Percentiles rank a stretch among this genome's conserved stretches.
Conservation (phyloP, 2,329 filamentous ascomycete genomes). For the Phoma sp. region DNA sequence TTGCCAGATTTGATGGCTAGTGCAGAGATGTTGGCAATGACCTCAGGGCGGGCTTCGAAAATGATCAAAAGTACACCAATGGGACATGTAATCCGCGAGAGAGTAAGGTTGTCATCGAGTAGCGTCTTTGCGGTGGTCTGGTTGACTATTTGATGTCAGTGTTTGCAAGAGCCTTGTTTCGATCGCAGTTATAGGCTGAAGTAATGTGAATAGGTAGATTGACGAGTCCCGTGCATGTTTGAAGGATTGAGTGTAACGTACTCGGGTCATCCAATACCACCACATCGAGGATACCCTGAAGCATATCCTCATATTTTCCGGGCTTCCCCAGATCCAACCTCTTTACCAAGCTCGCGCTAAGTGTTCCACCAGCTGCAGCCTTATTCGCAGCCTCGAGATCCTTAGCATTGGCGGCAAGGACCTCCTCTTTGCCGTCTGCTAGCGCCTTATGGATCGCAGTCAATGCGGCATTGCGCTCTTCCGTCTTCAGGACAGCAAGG, state of each 20-base stretch:
- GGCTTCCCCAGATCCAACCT: slow-evolving; percentile 83
- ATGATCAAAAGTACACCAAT: slow-evolving; percentile 98
- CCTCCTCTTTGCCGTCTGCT: slow-evolving; percentile 70
- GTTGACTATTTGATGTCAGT: slow-evolving; percentile 67
- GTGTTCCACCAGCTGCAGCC: slow-evolving; percentile 75
- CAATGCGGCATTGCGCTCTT: slow-evolving; percentile 83
- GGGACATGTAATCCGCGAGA: slow-evolving; percentile 90
- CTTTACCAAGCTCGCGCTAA: slow-evolving; percentile 85
- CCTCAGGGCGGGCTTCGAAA: slow-evolving; percentile 96
- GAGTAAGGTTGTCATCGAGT: slow-evolving; percentile 82
- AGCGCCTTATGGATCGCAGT: slow-evolving; percentile 84
- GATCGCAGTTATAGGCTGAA: no score
- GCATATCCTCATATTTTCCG: slow-evolving; percentile 98
- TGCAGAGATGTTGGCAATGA: slow-evolving; percentile 97
- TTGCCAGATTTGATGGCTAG: slow-evolving; percentile 97
- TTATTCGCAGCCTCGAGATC: slow-evolving; percentile 79
- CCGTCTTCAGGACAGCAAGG: slow-evolving; percentile 78
- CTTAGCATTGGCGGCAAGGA: slow-evolving; percentile 84
- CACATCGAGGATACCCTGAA: slow-evolving; percentile 92
- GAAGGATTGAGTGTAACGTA: slow-evolving; percentile 54
- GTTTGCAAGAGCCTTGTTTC: background rate
- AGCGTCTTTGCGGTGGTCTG: slow-evolving; percentile 82
- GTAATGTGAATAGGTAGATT: no score
- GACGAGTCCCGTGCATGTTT: no score
- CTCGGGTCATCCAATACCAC: slow-evolving; percentile 83